Percentiles rank a stretch among this genome's conserved stretches.
Evolutionary conservation across 495 filamentous ascomycete genomes (phyloP).

Genomic region (Endocarpon pusillum): DNA sequence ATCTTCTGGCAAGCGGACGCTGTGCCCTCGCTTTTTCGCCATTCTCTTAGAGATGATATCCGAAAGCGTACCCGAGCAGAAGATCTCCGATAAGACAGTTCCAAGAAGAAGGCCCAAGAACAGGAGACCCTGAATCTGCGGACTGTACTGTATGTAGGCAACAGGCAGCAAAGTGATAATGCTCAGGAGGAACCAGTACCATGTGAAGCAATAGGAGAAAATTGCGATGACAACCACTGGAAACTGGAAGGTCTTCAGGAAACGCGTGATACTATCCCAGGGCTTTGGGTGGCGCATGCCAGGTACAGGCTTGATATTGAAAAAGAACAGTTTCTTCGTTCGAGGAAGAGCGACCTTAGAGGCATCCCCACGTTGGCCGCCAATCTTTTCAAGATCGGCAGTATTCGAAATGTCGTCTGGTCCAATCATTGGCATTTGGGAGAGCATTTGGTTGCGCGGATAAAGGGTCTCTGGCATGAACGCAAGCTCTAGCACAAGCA

Average conservation of each 20-base stretch:
- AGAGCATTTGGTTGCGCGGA: conserved; percentile 34
- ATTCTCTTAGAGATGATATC: conserved; percentile 32
- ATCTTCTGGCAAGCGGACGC: conserved; percentile 36
- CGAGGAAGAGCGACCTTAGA: conserved; percentile 15
- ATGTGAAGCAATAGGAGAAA: conserved; percentile 35
- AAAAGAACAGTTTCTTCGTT: conserved; percentile 31
- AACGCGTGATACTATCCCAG: conserved; percentile 30
- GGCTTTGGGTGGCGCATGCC: conserved; percentile 35
- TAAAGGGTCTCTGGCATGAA: conserved; percentile 46
- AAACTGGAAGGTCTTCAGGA: conserved; percentile 31
- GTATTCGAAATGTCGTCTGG: conserved; percentile 17
- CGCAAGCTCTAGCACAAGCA: conserved; percentile 32
- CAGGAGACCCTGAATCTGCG: conserved; percentile 39
- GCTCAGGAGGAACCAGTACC: conserved; percentile 49
- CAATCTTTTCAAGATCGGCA: not conserved
- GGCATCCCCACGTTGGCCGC: not conserved
- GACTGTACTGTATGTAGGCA: conserved; percentile 34
- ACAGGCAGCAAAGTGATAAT: conserved; percentile 42
- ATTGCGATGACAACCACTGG: conserved; percentile 29
- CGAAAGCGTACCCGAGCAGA: conserved; percentile 36
- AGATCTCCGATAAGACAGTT: conserved; percentile 34
- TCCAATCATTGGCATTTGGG: conserved; percentile 13
- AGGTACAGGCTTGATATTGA: conserved; percentile 33
- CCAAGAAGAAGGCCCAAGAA: conserved; percentile 42
- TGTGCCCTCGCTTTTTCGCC: conserved; percentile 28